Evolutionary conservation across 108 stramenopile species (phyloP).

Genomic region (Nitzschia sp.): DNA sequence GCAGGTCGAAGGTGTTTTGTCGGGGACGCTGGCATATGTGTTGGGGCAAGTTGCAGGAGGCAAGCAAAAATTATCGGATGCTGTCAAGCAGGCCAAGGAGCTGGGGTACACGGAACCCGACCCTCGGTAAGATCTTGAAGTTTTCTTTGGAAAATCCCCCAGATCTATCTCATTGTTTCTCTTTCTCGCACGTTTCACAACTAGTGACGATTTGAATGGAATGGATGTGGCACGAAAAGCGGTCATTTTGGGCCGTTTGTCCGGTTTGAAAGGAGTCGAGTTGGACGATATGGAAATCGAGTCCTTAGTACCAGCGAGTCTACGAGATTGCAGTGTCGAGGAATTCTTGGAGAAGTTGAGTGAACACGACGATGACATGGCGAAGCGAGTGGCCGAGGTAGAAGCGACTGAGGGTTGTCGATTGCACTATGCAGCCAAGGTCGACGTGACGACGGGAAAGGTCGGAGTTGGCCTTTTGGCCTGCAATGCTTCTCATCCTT

Average conservation of each 20-base stretch:
- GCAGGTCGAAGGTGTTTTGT: constrained; percentile 50
- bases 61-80: constrained; percentile 43
- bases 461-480: constrained; percentile 54
- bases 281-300: constrained; percentile 47
- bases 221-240: constrained; percentile 67
- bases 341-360: constrained; percentile 53
- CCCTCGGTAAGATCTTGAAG: constrained; percentile 50
- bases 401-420: constrained; percentile 37
- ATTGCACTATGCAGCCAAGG: constrained; percentile 65
- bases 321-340: constrained; percentile 43
- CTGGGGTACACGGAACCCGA: constrained; percentile 66
- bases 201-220: constrained; percentile 57
- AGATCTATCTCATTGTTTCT: too few species aligned
- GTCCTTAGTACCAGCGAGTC: constrained; percentile 43
- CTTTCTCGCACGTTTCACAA: too few species aligned
- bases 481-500: constrained; percentile 49
- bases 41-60: constrained; percentile 51
- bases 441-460: constrained; percentile 37
- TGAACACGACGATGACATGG: constrained; percentile 41
- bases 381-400: constrained; percentile 36
- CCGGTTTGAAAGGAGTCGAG: constrained; percentile 45
- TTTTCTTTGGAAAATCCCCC: too few species aligned
- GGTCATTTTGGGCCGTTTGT: constrained; percentile 58
- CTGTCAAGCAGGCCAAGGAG: constrained; percentile 53
- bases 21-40: constrained; percentile 58